These are phyloP conservation scores for Colletotrichum simmondsii DNA, from an alignment of 2,329 filamentous ascomycete species.

Conservation along the genomic window DNA sequence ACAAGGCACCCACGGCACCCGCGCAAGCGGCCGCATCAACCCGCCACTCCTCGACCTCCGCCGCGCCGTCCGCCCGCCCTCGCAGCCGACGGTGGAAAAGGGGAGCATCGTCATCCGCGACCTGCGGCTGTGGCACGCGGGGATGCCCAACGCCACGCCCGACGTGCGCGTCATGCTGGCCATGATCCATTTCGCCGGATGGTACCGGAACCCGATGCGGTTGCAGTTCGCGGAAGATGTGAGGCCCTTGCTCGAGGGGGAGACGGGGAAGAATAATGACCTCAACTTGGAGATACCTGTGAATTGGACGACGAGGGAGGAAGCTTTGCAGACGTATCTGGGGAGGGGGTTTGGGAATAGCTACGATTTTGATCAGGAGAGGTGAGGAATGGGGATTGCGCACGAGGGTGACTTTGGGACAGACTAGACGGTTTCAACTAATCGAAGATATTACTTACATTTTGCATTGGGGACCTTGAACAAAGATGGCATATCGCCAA, in stretches of 20 bases:
- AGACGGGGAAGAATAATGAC: not conserved
- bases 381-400: constrained; percentile 3
- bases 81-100: constrained; percentile 63
- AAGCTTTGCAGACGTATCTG: constrained; percentile 59
- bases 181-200: constrained; percentile 68
- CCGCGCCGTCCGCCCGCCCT: constrained; percentile 50
- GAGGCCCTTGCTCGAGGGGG: constrained; percentile 52
- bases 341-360: constrained; percentile 69
- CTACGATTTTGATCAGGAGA: constrained; percentile 68
- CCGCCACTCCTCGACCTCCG: constrained; percentile 51
- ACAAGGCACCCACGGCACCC: constrained; percentile 61
- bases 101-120: constrained; percentile 69
- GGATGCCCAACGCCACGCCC: constrained; percentile 67
- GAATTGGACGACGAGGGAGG: constrained; percentile 56
- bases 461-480: too few species aligned
- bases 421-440: not conserved
- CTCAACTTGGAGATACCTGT: constrained; percentile 58
- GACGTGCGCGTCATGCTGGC: constrained; percentile 68
- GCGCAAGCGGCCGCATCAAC: constrained; percentile 62
- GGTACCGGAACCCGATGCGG: constrained; percentile 68
- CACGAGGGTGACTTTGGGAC: not conserved
- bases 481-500: too few species aligned
- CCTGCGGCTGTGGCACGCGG: constrained; percentile 71
- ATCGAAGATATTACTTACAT: not conserved
- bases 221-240: constrained; percentile 64